Conservation (phyloP, 2,329 filamentous ascomycete species). For the Elsinoe necatrix region DNA sequence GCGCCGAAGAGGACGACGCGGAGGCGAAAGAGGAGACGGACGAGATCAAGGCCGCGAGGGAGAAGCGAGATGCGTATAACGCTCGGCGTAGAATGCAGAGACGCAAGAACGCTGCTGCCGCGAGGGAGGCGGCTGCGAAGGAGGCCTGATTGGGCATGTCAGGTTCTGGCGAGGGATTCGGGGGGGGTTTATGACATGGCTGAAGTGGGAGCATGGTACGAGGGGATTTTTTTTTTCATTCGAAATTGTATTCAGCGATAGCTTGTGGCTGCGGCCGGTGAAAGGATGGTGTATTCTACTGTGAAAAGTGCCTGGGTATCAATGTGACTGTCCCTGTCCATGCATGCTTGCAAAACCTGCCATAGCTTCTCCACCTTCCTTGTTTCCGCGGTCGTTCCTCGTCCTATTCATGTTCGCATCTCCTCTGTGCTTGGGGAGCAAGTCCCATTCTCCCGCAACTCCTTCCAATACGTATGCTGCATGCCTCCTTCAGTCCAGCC, state of each 20-base stretch:
- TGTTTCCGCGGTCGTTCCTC: background rate
- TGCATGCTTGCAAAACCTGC: background rate
- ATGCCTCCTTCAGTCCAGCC: background rate
- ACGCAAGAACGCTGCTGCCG: background rate
- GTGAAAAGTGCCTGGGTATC: background rate
- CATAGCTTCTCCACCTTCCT: too few relatives aligned
- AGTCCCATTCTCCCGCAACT: too few relatives aligned
- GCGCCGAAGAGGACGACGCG: slow-evolving; percentile 7
- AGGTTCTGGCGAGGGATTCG: too few relatives aligned
- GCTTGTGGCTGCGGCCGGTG: background rate
- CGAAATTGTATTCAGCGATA: slow-evolving; percentile 10
- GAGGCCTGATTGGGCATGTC: background rate
- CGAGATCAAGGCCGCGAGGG: slow-evolving; percentile 9
- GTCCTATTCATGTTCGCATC: background rate
- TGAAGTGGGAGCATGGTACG: too few relatives aligned
- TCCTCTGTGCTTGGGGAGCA: too few relatives aligned
- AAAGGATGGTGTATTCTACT: background rate
- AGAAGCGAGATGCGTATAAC: slow-evolving; percentile 18
- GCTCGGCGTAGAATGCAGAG: slow-evolving; percentile 17
- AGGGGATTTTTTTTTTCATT: too few relatives aligned
- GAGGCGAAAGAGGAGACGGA: slow-evolving; percentile 14
- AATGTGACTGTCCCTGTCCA: background rate
- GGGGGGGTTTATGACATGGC: background rate
- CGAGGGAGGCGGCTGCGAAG: background rate
- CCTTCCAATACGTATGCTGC: background rate